Evolutionary conservation across 2,329 filamentous ascomycete species (phyloP), one percentile per base, ranked within the genome.

Genomic region (Diaporthe citriasiana): DNA sequence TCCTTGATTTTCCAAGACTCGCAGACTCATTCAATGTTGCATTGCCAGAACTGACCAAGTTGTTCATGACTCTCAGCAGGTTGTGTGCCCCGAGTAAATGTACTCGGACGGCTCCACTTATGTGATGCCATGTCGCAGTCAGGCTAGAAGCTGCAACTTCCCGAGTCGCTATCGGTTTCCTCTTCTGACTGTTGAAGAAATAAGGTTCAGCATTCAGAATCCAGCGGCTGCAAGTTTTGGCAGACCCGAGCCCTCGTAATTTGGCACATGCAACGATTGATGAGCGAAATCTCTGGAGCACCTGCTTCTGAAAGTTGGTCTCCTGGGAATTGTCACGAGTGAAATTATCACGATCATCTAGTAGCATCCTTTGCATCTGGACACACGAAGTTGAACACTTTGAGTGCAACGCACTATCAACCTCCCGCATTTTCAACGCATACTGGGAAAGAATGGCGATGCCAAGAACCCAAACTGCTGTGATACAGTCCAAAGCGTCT

Each of bases 161-260:
- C 38, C 40, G 59, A 47, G 15, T 47, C 59, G 40, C 59, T 17
- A 30, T 63, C 59, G 59, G 59, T 63, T 63, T 47, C 40, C 38
- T 45, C 17, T 63, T 22, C 8, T 17, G 59, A 25, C 25, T 13
- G 25, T 12, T 9, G 25, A 45, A 10, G 13, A 63, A 45, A 10
- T n/a, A 45, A 45, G 25, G 25, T 22, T 45, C 38, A 63, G 40
- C 25, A 3, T 30, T 2, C 40, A 42, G 25, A 22, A 33, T 1
- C 30, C 13, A 25, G 17, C 17, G 12, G 12, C 25, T 47, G 4
- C n/a, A 13, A 12, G n/a, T 15, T 12, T 45, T 4, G 5, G 19
- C 40, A n/a, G 7, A 45, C 6, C 4, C 45, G 17, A 33, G 25
- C 17, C 17, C 3, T 3, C 4, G 25, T 63, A 6, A 22, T 13